A percentile compares a stretch with the other conserved stretches of the same genome.
Evolutionary conservation across 2,329 filamentous ascomycete genomes (phyloP).

Genomic region (Sporothrix euskadiensis): DNA sequence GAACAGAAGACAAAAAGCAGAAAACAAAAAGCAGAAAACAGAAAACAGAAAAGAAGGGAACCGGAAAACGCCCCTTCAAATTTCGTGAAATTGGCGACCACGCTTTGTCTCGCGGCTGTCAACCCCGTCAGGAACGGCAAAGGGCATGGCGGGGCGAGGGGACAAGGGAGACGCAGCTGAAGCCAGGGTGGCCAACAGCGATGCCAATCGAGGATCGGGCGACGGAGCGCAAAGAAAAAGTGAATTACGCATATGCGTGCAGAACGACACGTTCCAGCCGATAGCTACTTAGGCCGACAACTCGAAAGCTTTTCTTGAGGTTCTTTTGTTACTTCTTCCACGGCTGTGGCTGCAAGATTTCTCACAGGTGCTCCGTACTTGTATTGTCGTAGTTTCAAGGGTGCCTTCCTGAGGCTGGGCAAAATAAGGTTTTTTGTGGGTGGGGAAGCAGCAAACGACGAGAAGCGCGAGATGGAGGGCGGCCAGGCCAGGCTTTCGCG

Average conservation of each 20-base stretch:
- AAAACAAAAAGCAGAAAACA: not conserved
- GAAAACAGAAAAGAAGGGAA: too few species aligned
- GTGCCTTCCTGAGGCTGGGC: conserved; percentile 20
- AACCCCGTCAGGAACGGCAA: conserved; percentile 3
- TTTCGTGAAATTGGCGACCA: conserved; percentile 15
- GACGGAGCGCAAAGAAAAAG: not conserved
- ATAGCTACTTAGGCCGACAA: not conserved
- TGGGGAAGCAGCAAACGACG: conserved; percentile 21
- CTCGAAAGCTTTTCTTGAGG: not conserved
- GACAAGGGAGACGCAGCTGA: conserved; percentile 4
- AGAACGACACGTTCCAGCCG: not conserved
- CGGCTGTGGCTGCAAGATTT: not conserved
- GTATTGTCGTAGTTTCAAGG: conserved; percentile 24
- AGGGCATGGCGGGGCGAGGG: not conserved
- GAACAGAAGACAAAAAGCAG: not conserved
- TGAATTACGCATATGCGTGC: conserved; percentile 11
- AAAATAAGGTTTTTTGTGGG: conserved; percentile 25
- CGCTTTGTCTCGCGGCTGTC: conserved; percentile 11
- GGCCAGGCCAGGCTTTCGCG: not conserved
- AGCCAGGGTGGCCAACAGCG: conserved; percentile 9
- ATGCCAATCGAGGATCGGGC: not conserved
- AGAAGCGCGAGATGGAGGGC: conserved; percentile 3
- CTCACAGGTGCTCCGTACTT: not conserved
- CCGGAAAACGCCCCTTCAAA: conserved; percentile 17
- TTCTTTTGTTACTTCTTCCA: not conserved